Evolutionary conservation across 352 stramenopile genomes (phyloP).

Genomic region (Phytopythium boreale): DNA sequence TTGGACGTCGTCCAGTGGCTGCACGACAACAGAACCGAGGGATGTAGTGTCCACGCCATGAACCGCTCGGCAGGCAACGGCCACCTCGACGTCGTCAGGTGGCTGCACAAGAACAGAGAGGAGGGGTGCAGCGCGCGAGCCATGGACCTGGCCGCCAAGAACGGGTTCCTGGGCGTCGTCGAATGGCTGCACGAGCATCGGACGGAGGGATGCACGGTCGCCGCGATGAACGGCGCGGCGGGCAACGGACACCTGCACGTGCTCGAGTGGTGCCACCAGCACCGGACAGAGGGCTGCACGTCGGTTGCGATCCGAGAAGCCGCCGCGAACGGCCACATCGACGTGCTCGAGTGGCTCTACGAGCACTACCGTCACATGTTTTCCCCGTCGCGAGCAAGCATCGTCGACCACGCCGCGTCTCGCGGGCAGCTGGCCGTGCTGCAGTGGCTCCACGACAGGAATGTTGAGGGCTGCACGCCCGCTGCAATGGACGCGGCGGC

Average conservation of each 20-base stretch:
- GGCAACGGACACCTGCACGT: conserved; percentile 46
- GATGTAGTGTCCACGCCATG: conserved; percentile 41
- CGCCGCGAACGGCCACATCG: conserved; percentile 35
- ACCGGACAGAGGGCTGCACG: conserved; percentile 39
- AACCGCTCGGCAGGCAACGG: conserved; percentile 41
- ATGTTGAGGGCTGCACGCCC: conserved; percentile 34
- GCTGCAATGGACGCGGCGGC: conserved; percentile 45
- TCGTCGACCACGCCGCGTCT: conserved; percentile 38
- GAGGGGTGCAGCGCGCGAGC: conserved; percentile 35
- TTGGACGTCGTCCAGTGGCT: conserved; percentile 39
- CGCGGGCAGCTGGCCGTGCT: conserved; percentile 33
- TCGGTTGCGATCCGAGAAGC: conserved; percentile 25
- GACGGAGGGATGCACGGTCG: conserved; percentile 32
- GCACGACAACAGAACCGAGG: conserved; percentile 30
- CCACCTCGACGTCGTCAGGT: conserved; percentile 44
- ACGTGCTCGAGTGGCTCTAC: conserved; percentile 40
- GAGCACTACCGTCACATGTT: conserved; percentile 23
- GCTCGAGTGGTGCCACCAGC: conserved; percentile 46
- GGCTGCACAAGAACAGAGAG: conserved; percentile 28
- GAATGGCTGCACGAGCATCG: conserved; percentile 45
- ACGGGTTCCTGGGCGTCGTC: conserved; percentile 47
- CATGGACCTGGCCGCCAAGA: conserved; percentile 49
- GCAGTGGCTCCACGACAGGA: conserved; percentile 31
- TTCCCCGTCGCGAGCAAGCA: conserved; percentile 20
- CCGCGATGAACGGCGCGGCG: conserved; percentile 45